phyloP scores from a whole-genome alignment of 2,329 filamentous ascomycete genomes.

The Cladosporium cucumerinum region DNA sequence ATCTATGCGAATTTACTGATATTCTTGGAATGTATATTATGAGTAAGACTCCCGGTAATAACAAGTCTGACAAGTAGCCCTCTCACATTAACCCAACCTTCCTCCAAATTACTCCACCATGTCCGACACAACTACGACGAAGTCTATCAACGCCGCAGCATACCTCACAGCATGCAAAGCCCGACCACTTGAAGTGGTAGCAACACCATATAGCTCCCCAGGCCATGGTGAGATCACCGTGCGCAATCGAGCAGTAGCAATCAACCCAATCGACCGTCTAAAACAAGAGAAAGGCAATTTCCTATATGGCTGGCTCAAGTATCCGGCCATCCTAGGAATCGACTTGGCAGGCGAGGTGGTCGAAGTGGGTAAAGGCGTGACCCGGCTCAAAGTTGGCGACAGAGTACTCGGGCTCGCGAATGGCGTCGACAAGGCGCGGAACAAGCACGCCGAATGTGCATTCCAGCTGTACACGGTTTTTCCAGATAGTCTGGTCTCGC shows the following conservation, averaged over 20 bases:
- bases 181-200: background rate
- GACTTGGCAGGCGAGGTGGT: constrained; percentile 31
- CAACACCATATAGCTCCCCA: constrained; percentile 1
- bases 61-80: background rate
- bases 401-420: constrained; percentile 24
- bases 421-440: constrained; percentile 16
- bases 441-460: constrained; percentile 17
- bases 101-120: background rate
- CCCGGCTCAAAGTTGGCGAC: constrained; percentile 24
- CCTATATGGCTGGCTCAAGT: background rate
- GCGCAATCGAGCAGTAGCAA: constrained; percentile 34
- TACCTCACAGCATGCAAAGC: background rate
- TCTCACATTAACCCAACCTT: background rate
- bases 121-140: background rate
- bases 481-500: constrained; percentile 8
- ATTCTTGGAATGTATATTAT: background rate
- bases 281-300: constrained; percentile 19
- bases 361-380: constrained; percentile 29
- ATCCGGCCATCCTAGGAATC: constrained; percentile 25
- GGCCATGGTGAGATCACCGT: constrained; percentile 34
- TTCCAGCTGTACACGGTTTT: constrained; percentile 23
- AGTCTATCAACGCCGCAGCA: background rate
- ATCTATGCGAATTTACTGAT: background rate
- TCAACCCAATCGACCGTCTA: constrained; percentile 39
- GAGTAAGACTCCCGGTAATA: background rate